These are phyloP conservation scores for Rhodotorula sp. DNA, from an alignment of 1,284 basidiomycete genomes.

Conservation along the genomic window DNA sequence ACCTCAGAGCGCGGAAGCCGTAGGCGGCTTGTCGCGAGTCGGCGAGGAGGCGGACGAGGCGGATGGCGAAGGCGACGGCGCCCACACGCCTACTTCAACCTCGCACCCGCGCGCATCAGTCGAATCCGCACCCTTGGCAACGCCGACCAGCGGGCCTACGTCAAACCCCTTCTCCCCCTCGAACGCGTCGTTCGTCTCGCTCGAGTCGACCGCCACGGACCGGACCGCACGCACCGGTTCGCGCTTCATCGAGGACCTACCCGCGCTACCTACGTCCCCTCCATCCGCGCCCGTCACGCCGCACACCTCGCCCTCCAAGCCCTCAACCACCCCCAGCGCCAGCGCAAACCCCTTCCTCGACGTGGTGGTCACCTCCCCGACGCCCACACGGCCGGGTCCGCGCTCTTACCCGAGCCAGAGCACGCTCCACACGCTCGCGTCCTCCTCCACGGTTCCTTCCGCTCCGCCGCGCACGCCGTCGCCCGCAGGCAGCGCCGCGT, in stretches of 20 bases:
- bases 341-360: conserved; percentile 1
- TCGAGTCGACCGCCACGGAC: background rate
- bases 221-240: conserved; percentile 4
- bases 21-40: background rate
- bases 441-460: background rate
- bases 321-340: background rate
- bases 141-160: background rate
- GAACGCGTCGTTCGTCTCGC: conserved; percentile 5
- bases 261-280: conserved; percentile 1
- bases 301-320: background rate
- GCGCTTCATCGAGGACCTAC: conserved; percentile 20
- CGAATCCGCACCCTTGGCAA: background rate
- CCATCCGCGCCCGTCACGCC: background rate
- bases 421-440: background rate
- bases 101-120: background rate
- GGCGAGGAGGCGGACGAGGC: conserved; percentile 6
- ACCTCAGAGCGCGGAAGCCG: too few relatives aligned
- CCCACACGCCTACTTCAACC: background rate
- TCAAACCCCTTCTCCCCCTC: conserved; percentile 13
- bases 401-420: too few relatives aligned
- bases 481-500: background rate
- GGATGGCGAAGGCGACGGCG: background rate
- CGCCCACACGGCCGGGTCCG: background rate
- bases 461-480: background rate
- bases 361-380: background rate